Evolutionary conservation across 192 early-diverging fungal genomes (phyloP), one percentile per base, ranked within the genome.

Genomic region (Lobulomyces angularis): DNA sequence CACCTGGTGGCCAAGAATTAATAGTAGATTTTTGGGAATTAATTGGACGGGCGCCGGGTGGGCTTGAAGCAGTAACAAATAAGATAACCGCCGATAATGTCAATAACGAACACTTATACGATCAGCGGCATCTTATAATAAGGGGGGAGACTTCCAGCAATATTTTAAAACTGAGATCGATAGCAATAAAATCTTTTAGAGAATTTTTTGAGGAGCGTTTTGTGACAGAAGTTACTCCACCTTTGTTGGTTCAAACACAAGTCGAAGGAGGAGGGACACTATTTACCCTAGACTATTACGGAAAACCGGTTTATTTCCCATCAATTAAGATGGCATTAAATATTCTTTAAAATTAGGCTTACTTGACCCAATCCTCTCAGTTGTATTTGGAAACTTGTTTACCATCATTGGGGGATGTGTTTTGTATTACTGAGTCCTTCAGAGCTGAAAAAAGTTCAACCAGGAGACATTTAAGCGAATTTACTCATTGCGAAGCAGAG

Each of bases 221-320:
- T 9, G 84, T 84, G 48, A 58, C 62, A 40, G 95, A 99, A 63
- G 87, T 99, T 11, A 94, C 83, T 8, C 93, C 95, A n/a, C 95
- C 95, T 14, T 76, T 84, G 55, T 86, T 99, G 88, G 95, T 99
- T 18, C 93, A 99, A 69, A 99, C 93, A 28, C 90, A 95, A 61
- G 92, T 94, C 8, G 95, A 99, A 66, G 95, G 95, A 41, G 95
- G 95, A 5, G 79, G 78, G 27, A 97, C 93, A 5, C 71, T 99
- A 40, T 99, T 99, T 41, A 65, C 69, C 32, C 82, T 99, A 58
- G 64, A 95, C 55, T 99, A 99, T 67, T 99, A 99, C 50, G 92
- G 87, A 26, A 85, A 95, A 56, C 61, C 80, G 57, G 78, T 76
- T 52, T 27, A 22, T 37, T 37, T 37, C 9, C 35, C 35, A 26